Base-by-base conservation (phyloP, 2,329 filamentous ascomycete species). In the Microsporum canis region DNA sequence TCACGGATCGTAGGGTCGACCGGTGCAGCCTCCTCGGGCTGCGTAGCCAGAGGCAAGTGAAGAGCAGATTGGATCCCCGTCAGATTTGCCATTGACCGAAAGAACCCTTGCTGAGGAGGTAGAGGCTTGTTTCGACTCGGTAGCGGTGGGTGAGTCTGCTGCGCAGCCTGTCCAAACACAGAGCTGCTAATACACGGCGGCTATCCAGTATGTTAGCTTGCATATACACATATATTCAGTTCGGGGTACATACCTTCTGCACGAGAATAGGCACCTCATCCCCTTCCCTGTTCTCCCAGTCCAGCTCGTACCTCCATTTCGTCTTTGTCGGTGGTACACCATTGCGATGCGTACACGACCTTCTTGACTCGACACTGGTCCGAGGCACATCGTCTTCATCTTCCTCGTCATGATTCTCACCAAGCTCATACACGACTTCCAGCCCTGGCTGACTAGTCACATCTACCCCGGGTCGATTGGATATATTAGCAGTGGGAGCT, bases 211-310 rank as follows among this genome's bases (percentile, higher is more conserved):
- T 45, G 51, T 64, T 31, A 66, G 62, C 51, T 31, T 27, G 10
- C n/a, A 31, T n/a, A 39, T 12, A 51, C 31, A 10, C 14, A 2
- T 10, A 8, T 2, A 10, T 7, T 31, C 23, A 33, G 27, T 12
- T 1, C 7, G 31, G 23, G 5, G 14, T n/a, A 34, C 77, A 61
- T 38, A 89, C 88, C 77, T 85, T 91, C 71, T 95, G 90, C 33
- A 96, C 84, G 61, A 96, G 78, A 82, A 96, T 95, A 7, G 91
- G 91, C 63, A 92, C 83, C 70, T 95, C 90, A 63, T 87, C 84
- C 14, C 86, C 82, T 34, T 82, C 79, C 61, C 77, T 83, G 41
- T 82, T 80, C 39, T 88, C 86, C 72, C 85, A 84, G 68, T 96
- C 91, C 53, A 97, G 77, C 75, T 95, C 91, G 71, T 95, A 96